A percentile compares a stretch with the other conserved stretches of the same genome.
Conservation (phyloP, 2,329 filamentous ascomycete genomes). For the Onygenales sp. region DNA sequence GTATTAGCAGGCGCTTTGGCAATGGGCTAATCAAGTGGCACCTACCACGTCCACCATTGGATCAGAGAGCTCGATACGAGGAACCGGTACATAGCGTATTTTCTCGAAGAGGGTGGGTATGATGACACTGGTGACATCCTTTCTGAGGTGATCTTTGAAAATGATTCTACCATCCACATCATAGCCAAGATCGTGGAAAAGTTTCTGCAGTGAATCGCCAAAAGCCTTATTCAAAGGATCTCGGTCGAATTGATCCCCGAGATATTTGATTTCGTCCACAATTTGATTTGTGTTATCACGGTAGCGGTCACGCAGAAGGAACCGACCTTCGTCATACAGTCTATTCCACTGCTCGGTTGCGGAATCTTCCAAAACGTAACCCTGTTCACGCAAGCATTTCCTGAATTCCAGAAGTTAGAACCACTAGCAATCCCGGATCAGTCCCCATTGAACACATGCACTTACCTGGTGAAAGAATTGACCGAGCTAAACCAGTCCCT, state of each 20-base stretch:
- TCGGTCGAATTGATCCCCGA: constrained; percentile 79
- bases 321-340: constrained; percentile 76
- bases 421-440: not conserved
- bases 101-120: constrained; percentile 74
- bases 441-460: not conserved
- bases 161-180: constrained; percentile 72
- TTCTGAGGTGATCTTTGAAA: constrained; percentile 90
- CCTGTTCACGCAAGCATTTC: constrained; percentile 76
- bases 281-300: constrained; percentile 75
- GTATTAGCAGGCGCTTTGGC: not conserved
- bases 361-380: constrained; percentile 75
- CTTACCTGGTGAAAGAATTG: constrained; percentile 58
- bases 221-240: constrained; percentile 83
- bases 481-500: constrained; percentile 80
- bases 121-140: constrained; percentile 80
- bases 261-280: constrained; percentile 80
- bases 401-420: constrained; percentile 26
- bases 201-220: constrained; percentile 62
- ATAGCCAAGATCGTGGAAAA: constrained; percentile 84
- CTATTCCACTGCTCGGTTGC: constrained; percentile 74
- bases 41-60: constrained; percentile 62
- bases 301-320: constrained; percentile 82
- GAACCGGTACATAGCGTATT: constrained; percentile 81
- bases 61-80: constrained; percentile 87
- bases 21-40: constrained; percentile 1